These are phyloP conservation scores for Cyphellophora europaea DNA, from an alignment of 2,329 filamentous ascomycete genomes.

Conservation along the genomic window DNA sequence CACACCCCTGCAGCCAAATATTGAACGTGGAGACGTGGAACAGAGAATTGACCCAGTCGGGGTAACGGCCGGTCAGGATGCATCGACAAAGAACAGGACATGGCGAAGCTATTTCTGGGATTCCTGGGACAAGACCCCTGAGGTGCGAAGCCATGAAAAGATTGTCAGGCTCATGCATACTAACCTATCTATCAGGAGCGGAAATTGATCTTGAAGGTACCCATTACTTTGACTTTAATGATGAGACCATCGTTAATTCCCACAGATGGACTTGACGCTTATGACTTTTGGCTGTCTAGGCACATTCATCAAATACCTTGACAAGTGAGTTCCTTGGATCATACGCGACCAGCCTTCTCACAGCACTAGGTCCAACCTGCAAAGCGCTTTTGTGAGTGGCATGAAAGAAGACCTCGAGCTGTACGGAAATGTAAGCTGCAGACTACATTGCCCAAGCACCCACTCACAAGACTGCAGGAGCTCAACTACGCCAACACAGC, in stretches of 20 bases:
- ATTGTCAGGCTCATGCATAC: too few relatives aligned
- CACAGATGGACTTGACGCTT: slow-evolving; percentile 1
- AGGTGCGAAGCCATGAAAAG: neutral
- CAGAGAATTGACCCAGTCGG: too few relatives aligned
- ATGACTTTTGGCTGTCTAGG: slow-evolving; percentile 4
- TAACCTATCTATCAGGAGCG: too few relatives aligned
- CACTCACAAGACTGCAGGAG: too few relatives aligned
- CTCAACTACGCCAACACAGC: slow-evolving; percentile 27
- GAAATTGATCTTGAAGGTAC: too few relatives aligned
- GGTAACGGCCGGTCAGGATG: too few relatives aligned
- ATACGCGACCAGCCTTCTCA: too few relatives aligned
- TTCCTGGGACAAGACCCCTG: slow-evolving; percentile 3
- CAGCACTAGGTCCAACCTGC: slow-evolving; percentile 3
- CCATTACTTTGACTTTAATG: too few relatives aligned
- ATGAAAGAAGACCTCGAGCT: slow-evolving; percentile 38
- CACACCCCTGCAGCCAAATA: too few relatives aligned
- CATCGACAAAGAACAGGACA: too few relatives aligned
- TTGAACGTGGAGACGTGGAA: too few relatives aligned
- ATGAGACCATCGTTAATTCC: neutral
- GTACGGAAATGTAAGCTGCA: slow-evolving; percentile 31
- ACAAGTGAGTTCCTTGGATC: neutral
- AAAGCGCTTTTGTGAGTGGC: slow-evolving; percentile 6
- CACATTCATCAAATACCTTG: slow-evolving; percentile 3
- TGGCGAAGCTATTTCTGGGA: slow-evolving; percentile 3
- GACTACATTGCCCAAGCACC: too few relatives aligned